phyloP scores from a whole-genome alignment of 1,284 basidiomycete species.

The Heterobasidion occidentale region DNA sequence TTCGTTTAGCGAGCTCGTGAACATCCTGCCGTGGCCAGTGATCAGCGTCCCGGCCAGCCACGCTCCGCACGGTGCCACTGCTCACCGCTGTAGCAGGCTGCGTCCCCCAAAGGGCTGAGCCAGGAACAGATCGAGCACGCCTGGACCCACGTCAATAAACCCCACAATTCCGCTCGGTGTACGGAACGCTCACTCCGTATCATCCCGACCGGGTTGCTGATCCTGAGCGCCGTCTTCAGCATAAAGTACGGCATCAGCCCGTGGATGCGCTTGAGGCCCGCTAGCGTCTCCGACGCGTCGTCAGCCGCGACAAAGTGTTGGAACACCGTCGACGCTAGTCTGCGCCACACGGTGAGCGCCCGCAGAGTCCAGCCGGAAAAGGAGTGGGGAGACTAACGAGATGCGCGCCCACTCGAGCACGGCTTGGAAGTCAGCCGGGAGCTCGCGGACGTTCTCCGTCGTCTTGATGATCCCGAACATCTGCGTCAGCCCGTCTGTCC shows the following conservation, averaged over 20 bases:
- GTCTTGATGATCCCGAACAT: slow-evolving; percentile 86
- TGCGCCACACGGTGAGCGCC: slow-evolving; percentile 16
- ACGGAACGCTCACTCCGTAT: slow-evolving; percentile 51
- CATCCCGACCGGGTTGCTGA: slow-evolving; percentile 97
- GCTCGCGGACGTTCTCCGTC: slow-evolving; percentile 69
- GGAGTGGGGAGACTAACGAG: slow-evolving; percentile 50
- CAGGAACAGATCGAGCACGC: slow-evolving; percentile 91
- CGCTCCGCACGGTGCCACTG: neutral
- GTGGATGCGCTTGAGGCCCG: slow-evolving; percentile 87
- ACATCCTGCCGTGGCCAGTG: slow-evolving; percentile 62
- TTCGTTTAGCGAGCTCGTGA: slow-evolving; percentile 85
- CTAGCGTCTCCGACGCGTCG: slow-evolving; percentile 84
- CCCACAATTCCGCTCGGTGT: neutral
- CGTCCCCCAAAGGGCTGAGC: slow-evolving; percentile 94
- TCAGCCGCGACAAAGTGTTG: slow-evolving; percentile 93
- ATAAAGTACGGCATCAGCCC: slow-evolving; percentile 98
- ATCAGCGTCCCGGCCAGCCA: neutral
- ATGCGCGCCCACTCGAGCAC: slow-evolving; percentile 96
- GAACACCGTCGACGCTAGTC: slow-evolving; percentile 93
- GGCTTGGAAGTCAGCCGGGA: slow-evolving; percentile 83
- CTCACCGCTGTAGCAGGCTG: slow-evolving; percentile 81
- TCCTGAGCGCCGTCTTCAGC: slow-evolving; percentile 84
- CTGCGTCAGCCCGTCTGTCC: slow-evolving; percentile 74
- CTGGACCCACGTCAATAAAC: slow-evolving; percentile 18
- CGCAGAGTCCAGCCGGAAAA: slow-evolving; percentile 13